Base-by-base conservation (phyloP, 1,284 basidiomycete genomes). In the Ustilago trichophora region DNA sequence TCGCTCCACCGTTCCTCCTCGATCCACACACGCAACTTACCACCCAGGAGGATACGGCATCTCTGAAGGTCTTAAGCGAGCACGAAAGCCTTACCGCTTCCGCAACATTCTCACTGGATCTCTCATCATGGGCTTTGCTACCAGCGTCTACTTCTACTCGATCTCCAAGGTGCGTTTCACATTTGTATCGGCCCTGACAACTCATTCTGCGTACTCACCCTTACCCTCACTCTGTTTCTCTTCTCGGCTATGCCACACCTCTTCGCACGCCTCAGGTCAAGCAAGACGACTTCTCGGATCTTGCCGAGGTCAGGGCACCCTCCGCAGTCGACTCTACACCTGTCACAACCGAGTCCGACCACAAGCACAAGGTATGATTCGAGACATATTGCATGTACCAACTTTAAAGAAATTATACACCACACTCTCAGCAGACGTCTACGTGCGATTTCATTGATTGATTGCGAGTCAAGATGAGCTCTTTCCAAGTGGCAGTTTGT, bases 81-180 rank as follows among this genome's bases (percentile, higher is more conserved):
- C 94, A 12, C 88, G 94, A 32, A 87, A 87, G 72, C 93, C 92
- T 9, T 98, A 90, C 83, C 86, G 87, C 25, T 56, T 90, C 27
- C 87, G 87, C 70, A 98, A 98, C 82, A 86, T 88, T 13, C 52
- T 95, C 40, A 92, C 91, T 0, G 94, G 93, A 5, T 68, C 88
- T 33, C 79, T 85, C 4, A 86, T 97, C 54, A 85, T 88, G 36
- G 85, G 86, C 2, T 95, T 97, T 81, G 88, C 88, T 25, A 86
- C 88, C n/a, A 88, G 89, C 38, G 88, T 96, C 15, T 98, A 93
- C 87, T 86, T 88, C 9, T 98, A 97, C 83, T 94, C 93, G 13
- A 94, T 98, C 80, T 70, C 64, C 19, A 76, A 75, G 70, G 74
- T 76, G 33, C 7, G 58, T 58, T n/a, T n/a, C n/a, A n/a, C n/a